Evolutionary conservation across 2,329 filamentous ascomycete species (phyloP), one percentile per base, ranked within the genome.

Genomic region (Passalora sequoiae): DNA sequence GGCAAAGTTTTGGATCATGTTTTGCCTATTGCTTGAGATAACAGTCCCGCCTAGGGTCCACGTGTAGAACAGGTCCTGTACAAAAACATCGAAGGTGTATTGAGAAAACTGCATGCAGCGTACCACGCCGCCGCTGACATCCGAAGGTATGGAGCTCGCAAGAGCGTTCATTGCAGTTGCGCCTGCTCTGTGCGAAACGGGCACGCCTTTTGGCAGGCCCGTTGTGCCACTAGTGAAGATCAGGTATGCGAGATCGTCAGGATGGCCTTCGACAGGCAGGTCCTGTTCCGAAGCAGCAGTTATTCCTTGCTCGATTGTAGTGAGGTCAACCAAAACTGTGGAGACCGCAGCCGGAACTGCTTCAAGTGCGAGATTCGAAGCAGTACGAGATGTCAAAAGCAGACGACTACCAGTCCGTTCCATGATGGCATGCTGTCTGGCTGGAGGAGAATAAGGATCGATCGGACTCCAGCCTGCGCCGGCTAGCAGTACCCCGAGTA

Each of bases 391-490:
- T 2, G 25, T 19, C 7, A 49, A n/a, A 20, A 49, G 19, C 3
- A 45, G 9, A 8, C 33, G 33, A 22, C 46, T 49, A 10, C 35
- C 42, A 4, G 46, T 49, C 29, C 38, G 17, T 29, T 46, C 38
- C 42, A 49, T 49, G n/a, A 49, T 49, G 6, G 46, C 33, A 42
- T 42, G 46, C 33, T 49, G 46, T 41, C 46, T 28, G 24, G 38
- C 38, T 4, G 46, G 46, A 5, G 46, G 46, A 6, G 46, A 49
- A 21, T 49, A 49, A 0, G 68, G 65, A 33, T 76, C 61, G 3
- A 92, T 72, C 0, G 86, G 86, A 16, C 92, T 67, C 58, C 91
- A 91, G 9, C 80, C 86, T 56, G 80, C 81, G 9, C 86, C 85
- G 3, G 78, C 69, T 55, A 91, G 91, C 15, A 86, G 64, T 17